Percentiles rank a stretch among this genome's conserved stretches.
Evolutionary conservation across 495 filamentous ascomycete genomes (phyloP).

Genomic region (Cryomyces minteri): DNA sequence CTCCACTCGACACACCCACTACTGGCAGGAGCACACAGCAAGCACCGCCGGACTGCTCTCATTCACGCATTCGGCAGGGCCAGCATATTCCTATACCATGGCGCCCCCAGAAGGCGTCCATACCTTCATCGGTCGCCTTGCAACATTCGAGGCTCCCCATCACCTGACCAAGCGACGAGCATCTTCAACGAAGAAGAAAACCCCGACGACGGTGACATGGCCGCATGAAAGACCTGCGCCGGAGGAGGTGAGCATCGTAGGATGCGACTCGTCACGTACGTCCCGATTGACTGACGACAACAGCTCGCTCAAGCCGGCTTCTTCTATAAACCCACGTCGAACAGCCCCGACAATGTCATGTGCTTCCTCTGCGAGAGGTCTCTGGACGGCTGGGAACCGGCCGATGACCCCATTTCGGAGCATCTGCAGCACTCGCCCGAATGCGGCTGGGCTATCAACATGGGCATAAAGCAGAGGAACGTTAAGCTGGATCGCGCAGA

Average conservation of each 20-base stretch:
- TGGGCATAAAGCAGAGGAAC: slow-evolving; percentile 44
- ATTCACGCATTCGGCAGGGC: too few relatives aligned
- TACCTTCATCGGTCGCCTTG: slow-evolving; percentile 54
- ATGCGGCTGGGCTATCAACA: slow-evolving; percentile 79
- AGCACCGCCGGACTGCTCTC: too few relatives aligned
- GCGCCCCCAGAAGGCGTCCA: slow-evolving; percentile 13
- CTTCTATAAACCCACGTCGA: slow-evolving; percentile 58
- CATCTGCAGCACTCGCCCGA: slow-evolving; percentile 64
- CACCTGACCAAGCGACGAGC: slow-evolving; percentile 44
- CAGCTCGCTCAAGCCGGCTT: slow-evolving; percentile 85
- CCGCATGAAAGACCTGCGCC: slow-evolving; percentile 50
- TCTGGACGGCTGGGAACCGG: slow-evolving; percentile 76
- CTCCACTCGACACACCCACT: too few relatives aligned
- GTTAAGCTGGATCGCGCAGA: slow-evolving; percentile 38
- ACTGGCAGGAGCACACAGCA: too few relatives aligned
- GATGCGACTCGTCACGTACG: background rate
- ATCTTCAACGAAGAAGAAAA: slow-evolving; percentile 38
- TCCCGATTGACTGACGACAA: slow-evolving; percentile 1
- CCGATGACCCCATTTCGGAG: slow-evolving; percentile 62
- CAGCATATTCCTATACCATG: too few relatives aligned
- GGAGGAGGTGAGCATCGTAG: slow-evolving; percentile 34
- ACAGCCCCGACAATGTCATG: slow-evolving; percentile 66
- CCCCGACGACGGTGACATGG: slow-evolving; percentile 49
- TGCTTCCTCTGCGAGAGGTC: slow-evolving; percentile 71
- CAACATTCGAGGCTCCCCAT: slow-evolving; percentile 48